Base-by-base conservation (phyloP, 306 rosid genomes). In the Senna tora region DNA sequence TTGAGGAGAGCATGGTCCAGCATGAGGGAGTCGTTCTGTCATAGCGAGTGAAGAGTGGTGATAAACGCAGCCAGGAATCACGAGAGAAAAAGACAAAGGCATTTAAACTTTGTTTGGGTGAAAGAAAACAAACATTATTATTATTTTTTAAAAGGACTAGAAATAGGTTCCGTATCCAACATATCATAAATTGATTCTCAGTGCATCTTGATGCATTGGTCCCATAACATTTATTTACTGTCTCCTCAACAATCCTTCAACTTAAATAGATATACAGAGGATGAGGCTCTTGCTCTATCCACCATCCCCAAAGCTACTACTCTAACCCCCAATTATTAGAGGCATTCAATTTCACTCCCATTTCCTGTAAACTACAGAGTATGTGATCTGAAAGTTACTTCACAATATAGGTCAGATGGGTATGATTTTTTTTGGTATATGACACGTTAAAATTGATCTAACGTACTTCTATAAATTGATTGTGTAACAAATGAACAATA, bases 191-290 rank as follows among this genome's bases (percentile, higher is more conserved):
- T 72, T 72, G 34, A 42, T 0, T 17, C 16, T 9, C 25, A 22
- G 42, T 55, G 63, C 62, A 22, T 17, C 20, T 56, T 38, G 5
- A 63, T 45, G 57, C 43, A 5, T 32, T 17, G 82, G 82, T 72
- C 82, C 78, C 82, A 66, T 67, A 7, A 73, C 78, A 73, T 79
- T 79, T 66, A 79, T 41, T 21, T 2, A 20, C 65, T 14, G 51
- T 58, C 43, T 34, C 41, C 47, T n/a, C 17, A 9, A 28, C 57
- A 1, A 21, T 57, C 59, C 17, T 15, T 63, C 76, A 34, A 17
- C 76, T 70, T 70, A 10, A 21, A 34, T 71, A 46, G 16, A 65
- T 47, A 43, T 20, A 65, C 16, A 47, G 54, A n/a, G n/a, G 5
- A 63, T 42, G 20, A 54, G 33, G 5, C 14, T 5, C 6, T n/a